Evolutionary conservation across 1,284 basidiomycete species (phyloP), one percentile per base, ranked within the genome.

Genomic region (Trametes polyzona): DNA sequence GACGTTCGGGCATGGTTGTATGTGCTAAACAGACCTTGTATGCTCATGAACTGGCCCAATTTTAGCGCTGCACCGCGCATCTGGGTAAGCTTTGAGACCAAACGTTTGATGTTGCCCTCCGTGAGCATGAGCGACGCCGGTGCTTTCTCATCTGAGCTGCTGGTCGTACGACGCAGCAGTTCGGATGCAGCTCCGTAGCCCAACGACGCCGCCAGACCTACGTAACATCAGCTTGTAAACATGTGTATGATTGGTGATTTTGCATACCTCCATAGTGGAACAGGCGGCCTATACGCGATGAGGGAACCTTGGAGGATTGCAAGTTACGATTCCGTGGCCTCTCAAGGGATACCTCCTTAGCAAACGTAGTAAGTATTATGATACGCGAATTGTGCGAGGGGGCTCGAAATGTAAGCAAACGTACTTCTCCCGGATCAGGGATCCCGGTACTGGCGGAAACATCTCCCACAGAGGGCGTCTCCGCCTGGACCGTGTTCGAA

Each of bases 11-110:
- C n/a, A 16, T 7, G 42, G 29, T 33, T 52, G 3, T 46, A 10
- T 29, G 39, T 30, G 46, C 41, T 2, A 35, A 30, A 57, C 72
- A 39, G 33, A 93, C 94, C 94, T 82, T 99, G 96, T 36, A 99
- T 98, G 67, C 93, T 96, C 80, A 99, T 83, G 69, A 99, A 99
- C 70, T 99, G 97, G 0, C 96, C 96, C 1, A 99, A 76, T 76
- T 99, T 99, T 57, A 99, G 79, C 0, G 96, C 97, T 0, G 97
- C 96, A 0, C 96, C 96, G 17, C 96, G 82, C 96, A 99, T 98
- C 66, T 90, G 86, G 0, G 93, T 91, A 14, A 99, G 80, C 68
- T 97, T 98, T 9, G 90, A 88, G 0, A 99, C 96, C 0, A 99
- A 80, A 2, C 96, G 84, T 48, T 88, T 87, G 51, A 98, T 83